Evolutionary conservation across 192 early-diverging fungal genomes (phyloP), one percentile per base, ranked within the genome.

Genomic region (Lobosporangium transversale): DNA sequence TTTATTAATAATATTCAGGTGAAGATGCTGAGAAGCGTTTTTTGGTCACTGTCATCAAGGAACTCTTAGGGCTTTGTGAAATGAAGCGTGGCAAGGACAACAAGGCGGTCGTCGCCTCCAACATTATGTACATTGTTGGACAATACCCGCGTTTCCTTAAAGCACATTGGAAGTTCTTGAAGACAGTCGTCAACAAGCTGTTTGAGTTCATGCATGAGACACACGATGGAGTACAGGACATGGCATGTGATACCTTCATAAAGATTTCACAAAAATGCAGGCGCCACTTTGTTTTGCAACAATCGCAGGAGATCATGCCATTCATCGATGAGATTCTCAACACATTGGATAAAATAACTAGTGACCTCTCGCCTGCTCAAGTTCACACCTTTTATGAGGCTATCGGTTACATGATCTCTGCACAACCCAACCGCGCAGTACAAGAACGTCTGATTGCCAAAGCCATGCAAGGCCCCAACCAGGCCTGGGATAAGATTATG

Each of bases 81-180:
- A 91, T 94, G 86, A 98, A 97, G 81, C 88, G 95, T 31, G 98
- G 98, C 60, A 99, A 99, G 86, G 98, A 98, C 69, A 99, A 99
- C 86, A 99, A 99, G 86, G 98, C 98, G 6, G 94, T 99, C 29
- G 96, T 98, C 20, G 98, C 98, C 0, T 95, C 96, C 32, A 98
- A 99, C 81, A 99, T 99, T 64, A 99, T 99, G 98, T 99, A 99
- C 73, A 94, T 97, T 67, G 98, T 99, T n/a, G 98, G 98, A 18
- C 98, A 99, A 84, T 99, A 99, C 78, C 98, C 98, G 52, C 92
- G 98, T n/a, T 99, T 99, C 87, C 87, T 99, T 66, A 99, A 98
- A 76, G 95, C 96, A 3, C 98, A 99, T 74, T 99, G 98, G 98
- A 97, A 97, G 84, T 99, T 99, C 87, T 88, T 99, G 80, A 99